Base-by-base conservation (phyloP, 2,329 filamentous ascomycete genomes). In the Drechslera avenae region DNA sequence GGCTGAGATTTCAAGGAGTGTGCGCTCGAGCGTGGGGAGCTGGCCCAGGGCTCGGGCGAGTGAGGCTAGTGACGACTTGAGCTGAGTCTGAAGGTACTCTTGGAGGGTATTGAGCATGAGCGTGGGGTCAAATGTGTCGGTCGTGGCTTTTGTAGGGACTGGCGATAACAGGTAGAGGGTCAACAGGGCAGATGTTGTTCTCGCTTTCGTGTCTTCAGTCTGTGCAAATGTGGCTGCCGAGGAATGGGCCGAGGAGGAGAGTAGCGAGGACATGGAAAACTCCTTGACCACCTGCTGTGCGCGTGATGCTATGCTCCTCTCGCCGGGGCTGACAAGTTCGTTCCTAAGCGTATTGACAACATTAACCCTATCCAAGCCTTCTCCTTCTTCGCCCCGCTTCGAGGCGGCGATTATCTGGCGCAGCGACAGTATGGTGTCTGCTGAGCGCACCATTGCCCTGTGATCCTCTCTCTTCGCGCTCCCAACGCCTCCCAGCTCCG, bases 111-210 rank as follows among this genome's bases (percentile, higher is more conserved):
- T 83, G 21, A 96, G 80, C 44, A 97, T 82, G 4, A 93, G 77
- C 12, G 84, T 82, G 0, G 92, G 91, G 16, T 83, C 79, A 63
- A 84, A 86, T 39, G 76, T 74, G 16, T 74, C 72, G 3, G 73
- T 60, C 0, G 77, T 78, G 36, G 80, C 79, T 23, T 77, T 74
- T 26, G 78, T 76, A 0, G 81, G 74, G 0, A 83, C 80, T 0
- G 90, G 87, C 2, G 91, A 96, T 4, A 97, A 79, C 1, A 97
- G 79, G 67, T 93, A 96, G 2, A 99, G 80, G 1, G 90, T 82
- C 6, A 85, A 78, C 46, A 95, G 75, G 1, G 91, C 91, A 3
- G 89, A 91, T 4, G 86, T 83, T 4, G 90, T 85, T 28, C 86
- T 82, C 2, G 86, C 81, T 69, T 87, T 89, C 32, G 86, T 87